Conservation (phyloP, 306 rosid genomes). For the Dalbergia cochinchinensis region DNA sequence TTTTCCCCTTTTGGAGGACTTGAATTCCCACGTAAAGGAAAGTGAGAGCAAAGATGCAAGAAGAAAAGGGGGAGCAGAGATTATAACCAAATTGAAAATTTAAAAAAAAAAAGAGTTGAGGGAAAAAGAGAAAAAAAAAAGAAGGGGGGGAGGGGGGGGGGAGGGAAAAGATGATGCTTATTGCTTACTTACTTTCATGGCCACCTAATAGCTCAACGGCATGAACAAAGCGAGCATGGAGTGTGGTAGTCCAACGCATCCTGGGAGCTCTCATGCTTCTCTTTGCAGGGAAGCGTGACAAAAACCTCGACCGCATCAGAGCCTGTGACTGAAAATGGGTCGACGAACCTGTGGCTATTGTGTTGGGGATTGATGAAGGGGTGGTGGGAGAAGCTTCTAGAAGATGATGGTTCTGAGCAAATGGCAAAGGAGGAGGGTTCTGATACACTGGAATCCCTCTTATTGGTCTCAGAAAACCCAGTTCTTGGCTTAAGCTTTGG, state of each 20-base stretch:
- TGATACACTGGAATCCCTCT: conserved; percentile 95
- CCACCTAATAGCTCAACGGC: conserved; percentile 99
- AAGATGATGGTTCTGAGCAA: conserved; percentile 51
- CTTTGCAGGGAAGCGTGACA: conserved; percentile 87
- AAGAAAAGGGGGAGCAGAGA: conserved; percentile 3
- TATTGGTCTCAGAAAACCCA: conserved; percentile 86
- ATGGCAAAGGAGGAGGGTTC: conserved; percentile 75
- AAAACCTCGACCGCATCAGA: conserved; percentile 78
- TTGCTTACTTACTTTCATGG: conserved; percentile 80
- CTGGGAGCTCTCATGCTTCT: conserved; percentile 98
- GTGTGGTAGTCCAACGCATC: conserved; percentile 98
- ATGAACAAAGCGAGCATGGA: conserved; percentile 96
- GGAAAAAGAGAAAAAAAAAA: background rate
- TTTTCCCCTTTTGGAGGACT: background rate
- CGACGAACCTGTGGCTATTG: conserved; percentile 29
- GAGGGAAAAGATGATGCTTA: background rate
- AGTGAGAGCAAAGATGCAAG: conserved; percentile 45
- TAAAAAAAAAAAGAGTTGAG: background rate
- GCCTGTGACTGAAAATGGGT: conserved; percentile 63
- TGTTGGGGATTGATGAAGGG: conserved; percentile 47
- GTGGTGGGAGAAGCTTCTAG: conserved; percentile 47
- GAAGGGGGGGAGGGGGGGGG: too few relatives aligned
- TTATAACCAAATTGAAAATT: too few relatives aligned
- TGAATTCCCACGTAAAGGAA: conserved; percentile 24
- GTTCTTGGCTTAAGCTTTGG: conserved; percentile 66